Evolutionary conservation across 2,329 filamentous ascomycete species (phyloP).

Genomic region (Claviceps pazoutovae): DNA sequence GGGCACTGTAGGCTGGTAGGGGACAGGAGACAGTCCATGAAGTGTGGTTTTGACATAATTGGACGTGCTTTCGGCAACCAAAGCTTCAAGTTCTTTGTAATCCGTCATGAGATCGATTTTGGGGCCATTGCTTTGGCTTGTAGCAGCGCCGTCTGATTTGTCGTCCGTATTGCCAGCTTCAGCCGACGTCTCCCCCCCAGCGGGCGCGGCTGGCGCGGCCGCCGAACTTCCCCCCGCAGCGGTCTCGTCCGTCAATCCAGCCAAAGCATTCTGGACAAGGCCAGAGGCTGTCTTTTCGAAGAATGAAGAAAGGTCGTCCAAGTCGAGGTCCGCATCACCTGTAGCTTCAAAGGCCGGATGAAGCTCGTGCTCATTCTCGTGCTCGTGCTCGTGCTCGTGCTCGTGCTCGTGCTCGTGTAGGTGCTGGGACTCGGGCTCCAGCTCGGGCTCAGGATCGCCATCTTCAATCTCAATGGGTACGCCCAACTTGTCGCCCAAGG

Average conservation of each 20-base stretch:
- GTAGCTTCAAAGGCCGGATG: slow-evolving; percentile 13
- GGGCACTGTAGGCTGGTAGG: slow-evolving; percentile 28
- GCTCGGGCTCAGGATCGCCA: slow-evolving; percentile 12
- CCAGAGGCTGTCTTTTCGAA: slow-evolving; percentile 28
- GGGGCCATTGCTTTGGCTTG: slow-evolving; percentile 14
- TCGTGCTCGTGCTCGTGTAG: not conserved
- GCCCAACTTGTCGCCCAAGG: slow-evolving; percentile 22
- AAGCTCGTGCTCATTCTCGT: not conserved
- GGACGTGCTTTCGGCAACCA: slow-evolving; percentile 30
- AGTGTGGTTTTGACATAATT: slow-evolving; percentile 31
- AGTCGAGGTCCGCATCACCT: slow-evolving; percentile 20
- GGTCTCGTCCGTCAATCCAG: slow-evolving; percentile 20
- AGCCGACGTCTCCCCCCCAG: slow-evolving; percentile 11
- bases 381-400: not conserved
- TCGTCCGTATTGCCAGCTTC: slow-evolving; percentile 14
- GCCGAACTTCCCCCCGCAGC: slow-evolving; percentile 6
- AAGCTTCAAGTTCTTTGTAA: slow-evolving; percentile 28
- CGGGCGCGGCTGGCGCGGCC: slow-evolving; percentile 7
- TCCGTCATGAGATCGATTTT: slow-evolving; percentile 23
- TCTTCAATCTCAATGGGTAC: slow-evolving; percentile 20
- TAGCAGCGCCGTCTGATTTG: slow-evolving; percentile 10
- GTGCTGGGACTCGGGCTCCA: not conserved
- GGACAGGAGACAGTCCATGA: slow-evolving; percentile 27
- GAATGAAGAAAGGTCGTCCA: slow-evolving; percentile 28
- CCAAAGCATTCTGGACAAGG: slow-evolving; percentile 26